Evolutionary conservation across 2,329 filamentous ascomycete genomes (phyloP), one percentile per base, ranked within the genome.

Genomic region (Cordyceps tenuipes): DNA sequence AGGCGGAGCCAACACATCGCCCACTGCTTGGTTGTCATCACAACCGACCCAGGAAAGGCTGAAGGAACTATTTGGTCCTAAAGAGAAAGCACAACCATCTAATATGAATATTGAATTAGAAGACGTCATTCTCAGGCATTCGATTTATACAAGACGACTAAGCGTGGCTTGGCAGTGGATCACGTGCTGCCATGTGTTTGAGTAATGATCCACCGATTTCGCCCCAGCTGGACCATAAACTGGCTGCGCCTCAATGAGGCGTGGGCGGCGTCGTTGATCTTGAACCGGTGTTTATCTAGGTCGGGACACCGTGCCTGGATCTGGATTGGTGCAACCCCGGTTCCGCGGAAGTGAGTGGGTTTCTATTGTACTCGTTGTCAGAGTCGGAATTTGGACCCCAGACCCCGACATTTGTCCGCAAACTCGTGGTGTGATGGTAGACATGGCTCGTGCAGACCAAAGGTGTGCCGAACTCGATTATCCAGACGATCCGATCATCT

Each of bases 91-190:
- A 49, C 29, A 31, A 31, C 12, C 29, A 34, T 34, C n/a, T 41
- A 8, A 23, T 44, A 17, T 21, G 5, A 57, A 50, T 57, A 23
- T 44, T 17, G 8, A 5, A 57, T 43, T 57, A 17, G 9, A 51
- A 58, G 56, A 58, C 56, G 56, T 58, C 57, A 59, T 59, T 47
- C 23, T n/a, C 41, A 50, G 34, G 8, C 46, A 23, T 31, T 47
- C n/a, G 5, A n/a, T 44, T 48, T 36, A n/a, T 13, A 31, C 34
- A 17, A 9, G 31, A n/a, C 17, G 6, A 34, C n/a, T 43, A 57
- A 39, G 29, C 23, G 4, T 17, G 26, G 46, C 59, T 60, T 60
- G 59, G 59, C 51, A 17, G 59, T 47, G 59, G 47, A 29, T 60
- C 59, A 60, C 59, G 59, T 60, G 59, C 52, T 44, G 34, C 19